Base-by-base conservation (phyloP, 257 asterid genomes). In the Plantago major region DNA sequence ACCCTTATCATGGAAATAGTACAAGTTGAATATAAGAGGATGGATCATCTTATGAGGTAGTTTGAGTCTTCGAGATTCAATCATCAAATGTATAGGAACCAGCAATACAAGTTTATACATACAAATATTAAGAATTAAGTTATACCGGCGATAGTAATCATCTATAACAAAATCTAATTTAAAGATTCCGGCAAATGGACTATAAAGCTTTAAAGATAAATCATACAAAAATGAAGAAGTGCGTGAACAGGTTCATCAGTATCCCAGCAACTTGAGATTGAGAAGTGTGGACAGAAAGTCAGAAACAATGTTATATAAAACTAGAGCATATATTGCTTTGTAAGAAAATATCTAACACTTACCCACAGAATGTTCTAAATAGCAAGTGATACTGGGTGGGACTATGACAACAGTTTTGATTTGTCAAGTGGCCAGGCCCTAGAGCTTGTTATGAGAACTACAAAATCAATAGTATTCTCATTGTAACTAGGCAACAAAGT, bases 381-480 rank as follows among this genome's bases (percentile, higher is more conserved):
- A 18, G 57, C 38, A 51, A 19, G n/a, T 51, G n/a, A 19, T 14
- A 51, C 9, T 19, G 16, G 9, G 28, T 51, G 54, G 54, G 26
- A 49, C 54, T 16, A 22, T 16, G 57, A 19, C 28, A 51, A 10
- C 15, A 50, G 11, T 10, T 51, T 51, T 15, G 3, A 50, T 17
- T 17, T 11, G 9, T 8, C 14, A 50, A 50, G 40, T 33, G 40
- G 6, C 40, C 40, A 33, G 40, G 40, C 40, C 40, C 12, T 22
- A 50, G 5, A 50, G 5, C 12, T 17, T 50, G 28, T 33, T 38
- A 37, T 22, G 26, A 22, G 26, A 22, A n/a, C 46, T 37, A 12
- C 61, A 37, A 56, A n/a, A n/a, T 56, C 61, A 14, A 56, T 17
- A 56, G 42, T 16, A 33, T 30, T 55, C 60, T n/a, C 62, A 53